phyloP scores from a whole-genome alignment of 2,329 filamentous ascomycete genomes.

The Didymella keratinophila region DNA sequence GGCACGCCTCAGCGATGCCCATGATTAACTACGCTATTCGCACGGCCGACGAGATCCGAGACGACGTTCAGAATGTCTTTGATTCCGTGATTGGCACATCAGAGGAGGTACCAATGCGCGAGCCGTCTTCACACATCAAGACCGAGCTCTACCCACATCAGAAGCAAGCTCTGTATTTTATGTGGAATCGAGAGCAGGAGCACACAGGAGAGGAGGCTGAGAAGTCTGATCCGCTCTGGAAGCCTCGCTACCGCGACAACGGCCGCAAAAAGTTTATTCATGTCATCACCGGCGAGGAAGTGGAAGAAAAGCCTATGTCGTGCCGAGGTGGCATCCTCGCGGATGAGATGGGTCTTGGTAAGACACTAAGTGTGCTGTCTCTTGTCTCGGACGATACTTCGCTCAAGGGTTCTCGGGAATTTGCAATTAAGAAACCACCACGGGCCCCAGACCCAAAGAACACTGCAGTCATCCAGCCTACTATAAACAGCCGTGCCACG shows the following conservation, averaged over 20 bases:
- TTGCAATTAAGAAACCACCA: conserved; percentile 62
- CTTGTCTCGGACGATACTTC: conserved; percentile 69
- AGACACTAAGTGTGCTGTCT: conserved; percentile 78
- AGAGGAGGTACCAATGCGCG: conserved; percentile 77
- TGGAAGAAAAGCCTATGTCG: conserved; percentile 43
- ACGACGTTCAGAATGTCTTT: conserved; percentile 86
- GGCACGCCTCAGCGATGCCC: conserved; percentile 17
- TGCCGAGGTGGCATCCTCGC: conserved; percentile 58
- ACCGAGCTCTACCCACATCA: conserved; percentile 80
- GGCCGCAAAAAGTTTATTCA: conserved; percentile 76
- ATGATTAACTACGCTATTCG: conserved; percentile 31
- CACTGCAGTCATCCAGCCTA: conserved; percentile 30
- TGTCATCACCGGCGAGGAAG: conserved; percentile 74
- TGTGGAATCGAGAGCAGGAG: conserved; percentile 78
- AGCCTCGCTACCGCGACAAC: conserved; percentile 63
- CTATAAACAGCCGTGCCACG: conserved; percentile 77
- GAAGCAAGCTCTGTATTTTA: conserved; percentile 87
- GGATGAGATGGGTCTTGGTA: conserved; percentile 62
- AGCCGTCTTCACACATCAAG: conserved; percentile 71
- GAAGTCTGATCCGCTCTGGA: conserved; percentile 78
- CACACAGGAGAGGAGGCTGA: conserved; percentile 68
- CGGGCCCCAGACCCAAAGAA: conserved; percentile 2
- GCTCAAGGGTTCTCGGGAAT: conserved; percentile 67
- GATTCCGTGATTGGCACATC: conserved; percentile 76
- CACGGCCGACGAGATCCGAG: conserved; percentile 79